These are phyloP conservation scores for Chytriomyces sp. DNA, from an alignment of 192 early-diverging fungal species.

Conservation along the genomic window DNA sequence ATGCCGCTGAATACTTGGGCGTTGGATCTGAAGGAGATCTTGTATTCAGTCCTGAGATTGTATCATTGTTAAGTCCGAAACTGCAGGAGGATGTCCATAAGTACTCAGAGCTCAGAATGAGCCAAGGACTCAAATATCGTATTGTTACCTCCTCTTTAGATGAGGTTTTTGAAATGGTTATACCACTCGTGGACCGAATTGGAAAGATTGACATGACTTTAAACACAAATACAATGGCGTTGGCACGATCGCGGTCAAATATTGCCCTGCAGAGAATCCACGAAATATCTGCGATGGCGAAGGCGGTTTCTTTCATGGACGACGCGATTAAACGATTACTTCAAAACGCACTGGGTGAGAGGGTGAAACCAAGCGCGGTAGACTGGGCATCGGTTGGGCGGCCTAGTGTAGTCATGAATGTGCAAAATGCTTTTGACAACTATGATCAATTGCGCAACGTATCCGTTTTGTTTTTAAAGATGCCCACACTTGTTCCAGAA, in stretches of 20 bases:
- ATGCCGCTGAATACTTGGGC: constrained; percentile 16
- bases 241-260: not conserved
- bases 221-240: not conserved
- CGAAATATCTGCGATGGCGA: not conserved
- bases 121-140: constrained; percentile 13
- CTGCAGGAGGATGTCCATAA: constrained; percentile 7
- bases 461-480: constrained; percentile 19
- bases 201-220: not conserved
- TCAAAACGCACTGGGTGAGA: not conserved
- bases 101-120: constrained; percentile 13
- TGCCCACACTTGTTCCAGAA: constrained; percentile 11
- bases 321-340: constrained; percentile 11
- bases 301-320: not conserved
- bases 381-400: not conserved
- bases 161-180: constrained; percentile 10
- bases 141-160: constrained; percentile 4
- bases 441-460: constrained; percentile 31
- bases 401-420: not conserved
- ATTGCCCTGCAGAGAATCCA: not conserved
- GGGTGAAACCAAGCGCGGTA: not conserved
- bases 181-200: not conserved
- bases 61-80: not conserved
- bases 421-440: constrained; percentile 5
- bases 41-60: constrained; percentile 29
- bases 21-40: constrained; percentile 22